Percentiles rank a stretch among this genome's conserved stretches.
phyloP scores from a whole-genome alignment of 352 stramenopile genomes.

The Pythium aquatile region DNA sequence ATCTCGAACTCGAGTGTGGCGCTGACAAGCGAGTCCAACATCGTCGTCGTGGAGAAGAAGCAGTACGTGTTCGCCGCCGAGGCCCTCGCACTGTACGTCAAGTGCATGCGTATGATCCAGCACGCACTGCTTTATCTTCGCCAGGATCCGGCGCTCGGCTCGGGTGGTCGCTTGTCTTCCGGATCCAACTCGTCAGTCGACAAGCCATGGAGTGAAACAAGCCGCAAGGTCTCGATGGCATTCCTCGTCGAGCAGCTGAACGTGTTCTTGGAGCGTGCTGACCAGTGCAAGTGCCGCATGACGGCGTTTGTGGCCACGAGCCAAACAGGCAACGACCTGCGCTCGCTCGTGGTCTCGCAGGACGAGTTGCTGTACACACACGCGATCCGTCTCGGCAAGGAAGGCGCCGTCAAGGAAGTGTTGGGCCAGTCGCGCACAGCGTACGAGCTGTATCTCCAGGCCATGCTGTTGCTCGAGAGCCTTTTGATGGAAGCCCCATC shows the following conservation, averaged over 20 bases:
- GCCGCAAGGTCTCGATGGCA: slow-evolving; percentile 56
- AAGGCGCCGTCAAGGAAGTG: slow-evolving; percentile 69
- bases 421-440: slow-evolving; percentile 52
- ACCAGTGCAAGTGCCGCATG: slow-evolving; percentile 64
- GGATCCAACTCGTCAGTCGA: slow-evolving; percentile 12
- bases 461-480: slow-evolving; percentile 60
- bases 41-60: slow-evolving; percentile 35
- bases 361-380: slow-evolving; percentile 67
- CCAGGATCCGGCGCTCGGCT: slow-evolving; percentile 37
- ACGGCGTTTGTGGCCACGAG: slow-evolving; percentile 19
- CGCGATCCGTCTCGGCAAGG: slow-evolving; percentile 55
- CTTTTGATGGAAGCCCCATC: slow-evolving; percentile 45
- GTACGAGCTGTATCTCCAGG: slow-evolving; percentile 62
- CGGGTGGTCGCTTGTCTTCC: slow-evolving; percentile 19
- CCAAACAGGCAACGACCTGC: slow-evolving; percentile 22
- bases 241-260: slow-evolving; percentile 65
- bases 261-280: slow-evolving; percentile 56
- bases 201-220: slow-evolving; percentile 42
- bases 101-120: slow-evolving; percentile 65
- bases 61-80: slow-evolving; percentile 62
- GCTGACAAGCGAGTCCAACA: slow-evolving; percentile 33
- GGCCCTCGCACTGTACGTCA: slow-evolving; percentile 64
- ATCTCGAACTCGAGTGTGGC: slow-evolving; percentile 32
- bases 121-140: slow-evolving; percentile 59
- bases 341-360: slow-evolving; percentile 38